A percentile compares a stretch with the other conserved stretches of the same genome.
phyloP scores from a whole-genome alignment of 805 yeast species.

The Cyberlindnera galapagoensis region DNA sequence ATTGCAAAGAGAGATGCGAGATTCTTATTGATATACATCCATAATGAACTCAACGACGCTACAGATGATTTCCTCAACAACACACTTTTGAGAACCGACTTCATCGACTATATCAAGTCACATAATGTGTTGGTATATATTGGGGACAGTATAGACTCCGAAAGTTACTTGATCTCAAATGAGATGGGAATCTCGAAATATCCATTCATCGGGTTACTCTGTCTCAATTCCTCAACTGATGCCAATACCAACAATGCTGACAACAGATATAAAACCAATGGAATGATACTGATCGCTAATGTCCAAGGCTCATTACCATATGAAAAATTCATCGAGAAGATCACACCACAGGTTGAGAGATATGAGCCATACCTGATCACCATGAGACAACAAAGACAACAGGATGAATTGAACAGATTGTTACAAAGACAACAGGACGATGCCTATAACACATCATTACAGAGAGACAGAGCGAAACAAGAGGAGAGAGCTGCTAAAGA shows the following conservation, averaged over 20 bases:
- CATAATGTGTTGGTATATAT: slow-evolving; percentile 74
- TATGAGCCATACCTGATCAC: slow-evolving; percentile 56
- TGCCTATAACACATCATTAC: slow-evolving; percentile 67
- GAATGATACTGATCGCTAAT: no score
- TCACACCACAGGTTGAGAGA: slow-evolving; percentile 42
- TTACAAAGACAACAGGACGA: slow-evolving; percentile 69
- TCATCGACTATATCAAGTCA: slow-evolving; percentile 40
- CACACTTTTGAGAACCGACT: slow-evolving; percentile 45
- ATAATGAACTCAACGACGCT: slow-evolving; percentile 66
- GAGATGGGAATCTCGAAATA: slow-evolving; percentile 62
- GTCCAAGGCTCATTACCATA: slow-evolving; percentile 51
- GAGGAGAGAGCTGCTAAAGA: no score
- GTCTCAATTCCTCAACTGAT: no score
- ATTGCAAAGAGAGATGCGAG: slow-evolving; percentile 62
- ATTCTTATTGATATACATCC: slow-evolving; percentile 68
- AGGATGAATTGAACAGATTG: slow-evolving; percentile 48
- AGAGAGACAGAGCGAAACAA: slow-evolving; percentile 55
- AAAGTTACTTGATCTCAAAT: slow-evolving; percentile 77
- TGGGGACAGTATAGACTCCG: slow-evolving; percentile 75
- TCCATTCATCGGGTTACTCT: slow-evolving; percentile 78
- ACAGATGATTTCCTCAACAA: slow-evolving; percentile 44
- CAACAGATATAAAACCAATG: no score
- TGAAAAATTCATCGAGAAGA: slow-evolving; percentile 35
- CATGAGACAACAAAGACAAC: slow-evolving; percentile 58
- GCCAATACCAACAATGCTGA: no score